Base-by-base conservation (phyloP, 129 eudicot genomes). In the Flaveria brownii region DNA sequence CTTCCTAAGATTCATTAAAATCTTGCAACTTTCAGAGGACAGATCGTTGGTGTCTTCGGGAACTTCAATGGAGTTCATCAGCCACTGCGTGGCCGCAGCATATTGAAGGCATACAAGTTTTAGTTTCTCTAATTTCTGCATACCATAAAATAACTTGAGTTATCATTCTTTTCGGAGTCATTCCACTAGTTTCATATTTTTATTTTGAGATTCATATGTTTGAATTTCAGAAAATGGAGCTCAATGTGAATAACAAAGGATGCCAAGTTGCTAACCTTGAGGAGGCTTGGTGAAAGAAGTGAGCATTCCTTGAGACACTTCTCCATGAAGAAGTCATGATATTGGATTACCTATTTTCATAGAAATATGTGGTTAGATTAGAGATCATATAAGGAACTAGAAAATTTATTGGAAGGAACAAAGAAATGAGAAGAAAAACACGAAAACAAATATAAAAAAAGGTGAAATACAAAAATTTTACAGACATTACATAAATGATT, bases 291-390 rank as follows among this genome's bases (percentile, higher is more conserved):
- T n/a, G 96, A 88, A 76, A 95, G 96, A 55, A 95, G 92, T 86
- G 89, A 87, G 75, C 99, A 95, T 81, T 95, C 99, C 84, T 94
- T 89, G 63, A 95, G 87, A 76, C 99, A 95, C 83, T 95, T 95
- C 57, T 91, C 94, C 74, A 95, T 90, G 82, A 91, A 95, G 78
- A 95, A 86, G 70, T 95, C 96, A 51, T 95, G 99, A 81, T 86
- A 89, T 76, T 95, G 94, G 69, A 95, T 88, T 78, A 95, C 99
- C 99, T 95, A 86, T 71, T 67, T 61, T 67, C 63, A 62, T 2
- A 60, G 8, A 63, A 81, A 65, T n/a, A 76, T 23, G 4, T 43
- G 36, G 63, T 69, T 33, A 23, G 65, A 25, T 43, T 47, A 50
- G 12, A 52, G 42, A 30, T 30, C 39, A 46, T 3, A 54, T 22